Base-by-base conservation (phyloP, 768 basidiomycete species). In the Paxillus involutus region DNA sequence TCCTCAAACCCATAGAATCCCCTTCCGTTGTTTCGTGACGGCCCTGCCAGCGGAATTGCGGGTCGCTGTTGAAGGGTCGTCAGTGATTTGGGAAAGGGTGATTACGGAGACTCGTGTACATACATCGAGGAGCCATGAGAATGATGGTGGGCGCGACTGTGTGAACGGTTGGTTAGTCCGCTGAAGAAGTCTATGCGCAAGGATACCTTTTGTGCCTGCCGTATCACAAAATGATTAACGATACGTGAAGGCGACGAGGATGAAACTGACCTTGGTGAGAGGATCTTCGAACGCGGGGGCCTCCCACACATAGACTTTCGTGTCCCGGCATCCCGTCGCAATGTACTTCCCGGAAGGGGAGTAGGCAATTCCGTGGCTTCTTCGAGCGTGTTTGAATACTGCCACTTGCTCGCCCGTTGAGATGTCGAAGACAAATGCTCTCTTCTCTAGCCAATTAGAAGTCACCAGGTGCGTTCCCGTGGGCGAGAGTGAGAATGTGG, bases 271-370 rank as follows among this genome's bases (percentile, higher is more conserved):
- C 13, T 10, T 17, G 17, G 41, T 3, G 3, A 1, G 21, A 21
- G 21, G 36, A n/a, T 43, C 11, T 30, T 30, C 29, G 29, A 30
- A 2, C 1, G 5, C 5, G 1, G 17, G 35, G 6, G 47, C 47
- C 13, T 48, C 47, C 47, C 33, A 37, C 11, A 48, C 3, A 4
- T 37, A 37, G 12, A 36, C 12, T 21, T 1, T 21, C 16, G 2
- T 39, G n/a, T 48, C 47, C 6, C 37, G 3, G 17, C 33, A 32
- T 7, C 16, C 32, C 13, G n/a, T 36, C 12, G 49, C 51, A n/a
- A 56, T 33, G 37, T 13, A 17, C 14, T n/a, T 13, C 17, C 47
- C 54, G 1, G 41, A 52, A 1, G 51, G 54, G 2, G 54, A 56
- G 40, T 44, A 56, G 5, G 50, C 40, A 14, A 52, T 30, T 41